Base-by-base conservation (phyloP, 164 flowering plant genomes). In the Stephania yunnanensis region DNA sequence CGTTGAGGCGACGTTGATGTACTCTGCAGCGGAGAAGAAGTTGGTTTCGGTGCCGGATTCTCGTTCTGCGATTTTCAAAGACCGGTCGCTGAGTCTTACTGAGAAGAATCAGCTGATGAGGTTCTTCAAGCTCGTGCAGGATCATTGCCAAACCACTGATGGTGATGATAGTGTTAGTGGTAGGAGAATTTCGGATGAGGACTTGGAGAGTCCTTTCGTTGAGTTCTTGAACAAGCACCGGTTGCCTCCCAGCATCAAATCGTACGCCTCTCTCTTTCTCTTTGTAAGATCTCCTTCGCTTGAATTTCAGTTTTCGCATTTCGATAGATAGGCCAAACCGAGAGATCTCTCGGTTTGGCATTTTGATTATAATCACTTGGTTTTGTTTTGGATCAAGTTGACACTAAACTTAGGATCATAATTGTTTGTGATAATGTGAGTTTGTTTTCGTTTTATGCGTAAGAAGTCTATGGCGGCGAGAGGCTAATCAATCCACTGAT, bases 41-140 rank as follows among this genome's bases (percentile, higher is more conserved):
- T 73, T 95, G 75, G 74, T 46, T 45, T 78, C 72, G 19, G 97
- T 95, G 61, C 98, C 98, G 1, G 97, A 89, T 71, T 89, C 97
- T 2, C 81, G 98, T 0, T 85, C 87, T 0, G 94, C 95, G 0
- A 89, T 95, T 29, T 95, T 95, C 74, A 90, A 84, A 80, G 92
- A 89, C 72, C 82, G 84, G 76, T 83, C 69, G 10, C 80, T 95
- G 67, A 73, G 83, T 0, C 80, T 91, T 81, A 73, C 46, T 25
- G 97, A 92, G 89, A 95, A 93, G 89, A 87, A 85, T 76, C 89
- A 84, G 82, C 70, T 95, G 82, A 87, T 87, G 90, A 85, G 85
- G 80, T 88, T 95, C 79, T 93, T 92, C 81, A 93, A 92, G 88
- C 88, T 87, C 22, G 92, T 92, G 71, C 92, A 87, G 80, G 87